Conservation (phyloP, 768 basidiomycete genomes). For the Daedaleopsis sinensis region DNA sequence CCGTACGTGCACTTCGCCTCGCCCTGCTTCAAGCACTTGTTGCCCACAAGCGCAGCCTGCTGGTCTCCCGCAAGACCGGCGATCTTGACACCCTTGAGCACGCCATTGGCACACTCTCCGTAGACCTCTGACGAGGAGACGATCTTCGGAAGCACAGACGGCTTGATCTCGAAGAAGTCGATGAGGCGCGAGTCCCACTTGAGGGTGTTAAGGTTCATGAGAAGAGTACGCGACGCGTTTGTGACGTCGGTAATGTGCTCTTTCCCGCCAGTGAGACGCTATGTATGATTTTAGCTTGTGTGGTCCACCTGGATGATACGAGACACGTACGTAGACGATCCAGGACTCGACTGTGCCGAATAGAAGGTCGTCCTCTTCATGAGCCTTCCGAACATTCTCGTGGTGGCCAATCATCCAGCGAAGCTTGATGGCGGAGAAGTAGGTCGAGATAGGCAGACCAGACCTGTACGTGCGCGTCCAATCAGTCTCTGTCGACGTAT, state of each 20-base stretch:
- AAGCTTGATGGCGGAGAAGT: slow-evolving; percentile 96
- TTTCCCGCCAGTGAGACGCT: slow-evolving; percentile 86
- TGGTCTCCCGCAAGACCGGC: slow-evolving; percentile 98
- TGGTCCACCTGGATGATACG: not conserved
- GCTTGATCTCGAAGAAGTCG: slow-evolving; percentile 82
- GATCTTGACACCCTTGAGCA: slow-evolving; percentile 77
- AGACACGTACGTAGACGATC: slow-evolving; percentile 77
- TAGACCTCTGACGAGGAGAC: slow-evolving; percentile 94
- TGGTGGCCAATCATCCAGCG: slow-evolving; percentile 96
- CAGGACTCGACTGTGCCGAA: slow-evolving; percentile 98
- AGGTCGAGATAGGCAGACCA: slow-evolving; percentile 93
- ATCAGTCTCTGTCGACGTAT: not conserved
- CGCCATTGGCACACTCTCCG: slow-evolving; percentile 70
- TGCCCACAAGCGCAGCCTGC: slow-evolving; percentile 94
- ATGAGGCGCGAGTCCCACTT: slow-evolving; percentile 84
- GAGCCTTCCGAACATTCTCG: slow-evolving; percentile 73
- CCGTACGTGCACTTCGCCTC: slow-evolving; percentile 99
- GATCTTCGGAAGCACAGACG: slow-evolving; percentile 80
- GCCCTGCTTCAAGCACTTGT: slow-evolving; percentile 89
- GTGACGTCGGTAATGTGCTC: slow-evolving; percentile 90
- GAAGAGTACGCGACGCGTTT: slow-evolving; percentile 95
- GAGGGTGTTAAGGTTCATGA: slow-evolving; percentile 81
- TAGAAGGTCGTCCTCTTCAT: slow-evolving; percentile 76
- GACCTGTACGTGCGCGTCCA: slow-evolving; percentile 51
- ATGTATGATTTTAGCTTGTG: not conserved